Evolutionary conservation across 306 rosid species (phyloP).

Genomic region (Castanospermum australe): DNA sequence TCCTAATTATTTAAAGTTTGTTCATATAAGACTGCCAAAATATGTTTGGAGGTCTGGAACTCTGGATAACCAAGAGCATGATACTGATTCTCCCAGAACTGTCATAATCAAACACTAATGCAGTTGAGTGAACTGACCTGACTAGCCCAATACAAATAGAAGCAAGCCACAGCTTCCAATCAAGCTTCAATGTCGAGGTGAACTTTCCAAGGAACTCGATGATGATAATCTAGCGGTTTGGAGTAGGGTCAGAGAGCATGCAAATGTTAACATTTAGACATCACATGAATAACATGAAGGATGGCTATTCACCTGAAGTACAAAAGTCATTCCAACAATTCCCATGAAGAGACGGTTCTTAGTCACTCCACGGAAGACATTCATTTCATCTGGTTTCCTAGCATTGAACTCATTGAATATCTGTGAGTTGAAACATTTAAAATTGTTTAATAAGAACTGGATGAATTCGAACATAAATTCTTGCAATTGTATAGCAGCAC

Average conservation of each 20-base stretch:
- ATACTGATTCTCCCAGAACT: not conserved
- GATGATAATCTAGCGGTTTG: conserved; percentile 63
- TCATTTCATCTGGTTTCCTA: conserved; percentile 89
- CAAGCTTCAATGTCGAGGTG: conserved; percentile 63
- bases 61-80: conserved; percentile 1
- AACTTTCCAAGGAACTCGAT: conserved; percentile 88
- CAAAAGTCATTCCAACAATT: conserved; percentile 63
- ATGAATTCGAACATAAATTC: not conserved
- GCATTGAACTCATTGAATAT: conserved; percentile 93
- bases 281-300: not conserved
- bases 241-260: conserved; percentile 9
- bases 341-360: conserved; percentile 78
- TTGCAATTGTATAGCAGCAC: not conserved
- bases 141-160: conserved; percentile 55
- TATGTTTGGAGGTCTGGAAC: not conserved
- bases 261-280: not conserved
- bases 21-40: not conserved
- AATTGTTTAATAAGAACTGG: not conserved
- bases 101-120: conserved; percentile 1
- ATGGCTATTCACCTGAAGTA: conserved; percentile 66
- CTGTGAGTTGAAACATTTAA: conserved; percentile 40
- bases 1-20: not conserved
- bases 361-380: conserved; percentile 78
- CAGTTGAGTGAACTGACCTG: conserved; percentile 52
- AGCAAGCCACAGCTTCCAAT: conserved; percentile 68